phyloP scores from a whole-genome alignment of 1,284 basidiomycete genomes.

The Fomitopsis betulina region DNA sequence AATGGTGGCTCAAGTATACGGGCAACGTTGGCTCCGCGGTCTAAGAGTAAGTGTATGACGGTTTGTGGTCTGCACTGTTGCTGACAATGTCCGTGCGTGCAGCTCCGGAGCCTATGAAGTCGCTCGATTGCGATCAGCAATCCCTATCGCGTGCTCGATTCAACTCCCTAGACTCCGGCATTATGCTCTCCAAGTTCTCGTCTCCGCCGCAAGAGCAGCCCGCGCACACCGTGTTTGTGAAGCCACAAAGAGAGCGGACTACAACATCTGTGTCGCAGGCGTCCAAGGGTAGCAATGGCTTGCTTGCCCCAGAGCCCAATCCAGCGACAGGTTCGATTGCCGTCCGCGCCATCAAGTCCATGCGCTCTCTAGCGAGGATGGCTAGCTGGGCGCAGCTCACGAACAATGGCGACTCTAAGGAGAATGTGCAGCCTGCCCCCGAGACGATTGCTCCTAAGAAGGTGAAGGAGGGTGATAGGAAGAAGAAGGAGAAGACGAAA shows the following conservation, averaged over 20 bases:
- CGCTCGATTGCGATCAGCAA: conserved; percentile 11
- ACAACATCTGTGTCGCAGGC: conserved; percentile 3
- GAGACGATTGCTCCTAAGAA: conserved; percentile 12
- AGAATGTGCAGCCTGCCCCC: conserved; percentile 19
- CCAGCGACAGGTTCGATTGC: conserved; percentile 57
- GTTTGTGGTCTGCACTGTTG: neutral
- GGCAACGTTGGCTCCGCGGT: conserved; percentile 24
- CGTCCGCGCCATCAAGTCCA: conserved; percentile 68
- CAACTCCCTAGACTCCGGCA: conserved; percentile 60
- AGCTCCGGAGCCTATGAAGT: conserved; percentile 46
- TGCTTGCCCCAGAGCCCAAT: conserved; percentile 30
- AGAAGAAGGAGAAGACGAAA: conserved; percentile 18
- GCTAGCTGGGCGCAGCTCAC: conserved; percentile 63
- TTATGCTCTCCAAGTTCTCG: conserved; percentile 35
- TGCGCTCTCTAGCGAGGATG: conserved; percentile 66
- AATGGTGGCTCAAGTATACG: neutral
- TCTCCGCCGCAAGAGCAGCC: conserved; percentile 14
- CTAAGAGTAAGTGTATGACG: conserved; percentile 37
- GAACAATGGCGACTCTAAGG: conserved; percentile 33
- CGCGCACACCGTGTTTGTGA: conserved; percentile 16
- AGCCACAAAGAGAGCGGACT: conserved; percentile 8
- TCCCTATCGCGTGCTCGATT: conserved; percentile 39
- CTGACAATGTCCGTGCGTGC: neutral
- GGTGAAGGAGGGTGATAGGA: conserved; percentile 13
- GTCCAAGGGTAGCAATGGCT: conserved; percentile 21